Evolutionary conservation across 768 basidiomycete genomes (phyloP).

Genomic region (Sistotremastrum niveocremeum): DNA sequence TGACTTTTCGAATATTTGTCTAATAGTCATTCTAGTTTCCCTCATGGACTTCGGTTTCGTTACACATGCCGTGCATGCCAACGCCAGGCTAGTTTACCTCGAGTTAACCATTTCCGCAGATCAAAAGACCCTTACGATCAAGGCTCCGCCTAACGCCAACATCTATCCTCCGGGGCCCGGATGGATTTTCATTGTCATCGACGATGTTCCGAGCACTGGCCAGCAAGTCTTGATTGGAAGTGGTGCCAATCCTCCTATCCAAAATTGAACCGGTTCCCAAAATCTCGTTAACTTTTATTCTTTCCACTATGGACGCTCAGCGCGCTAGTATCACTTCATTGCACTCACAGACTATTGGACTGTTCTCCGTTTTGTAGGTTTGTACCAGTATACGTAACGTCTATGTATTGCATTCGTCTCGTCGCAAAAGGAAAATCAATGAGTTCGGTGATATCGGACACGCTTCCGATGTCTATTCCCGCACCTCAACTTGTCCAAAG

Average conservation of each 20-base stretch:
- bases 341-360: too few relatives aligned
- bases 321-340: too few relatives aligned
- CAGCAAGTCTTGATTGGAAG: constrained; percentile 54
- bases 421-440: too few relatives aligned
- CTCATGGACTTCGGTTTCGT: constrained; percentile 77
- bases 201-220: constrained; percentile 54
- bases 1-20: constrained; percentile 15
- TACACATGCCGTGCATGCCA: constrained; percentile 65
- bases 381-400: too few relatives aligned
- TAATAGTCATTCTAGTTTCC: constrained; percentile 30
- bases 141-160: constrained; percentile 46
- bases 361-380: too few relatives aligned
- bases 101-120: constrained; percentile 36
- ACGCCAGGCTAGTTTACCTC: constrained; percentile 65
- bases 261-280: too few relatives aligned
- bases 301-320: too few relatives aligned
- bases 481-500: too few relatives aligned
- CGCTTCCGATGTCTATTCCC: too few relatives aligned
- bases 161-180: constrained; percentile 76
- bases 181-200: constrained; percentile 55
- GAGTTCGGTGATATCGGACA: too few relatives aligned
- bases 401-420: too few relatives aligned
- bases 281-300: too few relatives aligned
- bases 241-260: constrained; percentile 43
- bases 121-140: constrained; percentile 43